A percentile compares a stretch with the other conserved stretches of the same genome.
These are phyloP conservation scores for Pestalotiopsis sp. DNA, from an alignment of 2,329 filamentous ascomycete species.

Conservation along the genomic window DNA sequence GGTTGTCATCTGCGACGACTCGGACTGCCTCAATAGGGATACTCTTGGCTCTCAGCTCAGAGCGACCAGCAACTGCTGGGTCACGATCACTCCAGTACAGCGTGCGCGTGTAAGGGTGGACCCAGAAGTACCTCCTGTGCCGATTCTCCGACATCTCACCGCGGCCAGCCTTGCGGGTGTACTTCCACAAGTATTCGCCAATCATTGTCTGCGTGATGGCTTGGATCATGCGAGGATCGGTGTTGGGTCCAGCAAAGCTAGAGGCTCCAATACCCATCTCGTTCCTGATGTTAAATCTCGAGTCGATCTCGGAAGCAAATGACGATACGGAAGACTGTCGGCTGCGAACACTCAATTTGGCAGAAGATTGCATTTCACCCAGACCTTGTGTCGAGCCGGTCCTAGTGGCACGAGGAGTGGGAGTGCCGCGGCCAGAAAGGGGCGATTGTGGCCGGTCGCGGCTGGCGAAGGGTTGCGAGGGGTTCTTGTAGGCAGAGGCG, in stretches of 20 bases:
- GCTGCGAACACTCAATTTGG: conserved; percentile 43
- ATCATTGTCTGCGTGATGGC: conserved; percentile 99
- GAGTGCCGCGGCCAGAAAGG: conserved; percentile 53
- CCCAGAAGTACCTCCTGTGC: conserved; percentile 97
- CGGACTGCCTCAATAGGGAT: conserved; percentile 91
- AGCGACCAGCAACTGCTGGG: conserved; percentile 75
- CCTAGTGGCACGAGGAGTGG: conserved; percentile 57
- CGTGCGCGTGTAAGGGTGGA: conserved; percentile 95
- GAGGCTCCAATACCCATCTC: conserved; percentile 54
- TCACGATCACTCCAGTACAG: conserved; percentile 96
- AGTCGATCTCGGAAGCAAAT: conserved; percentile 91
- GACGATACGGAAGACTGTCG: conserved; percentile 90
- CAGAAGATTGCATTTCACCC: conserved; percentile 51
- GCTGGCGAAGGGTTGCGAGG: conserved; percentile 62
- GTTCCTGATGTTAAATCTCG: conserved; percentile 78
- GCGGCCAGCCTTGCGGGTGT: conserved; percentile 91
- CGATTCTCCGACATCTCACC: conserved; percentile 86
- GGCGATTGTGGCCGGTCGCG: conserved; percentile 47
- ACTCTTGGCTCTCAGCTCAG: conserved; percentile 81
- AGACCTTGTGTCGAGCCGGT: conserved; percentile 49
- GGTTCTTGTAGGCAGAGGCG: conserved; percentile 66
- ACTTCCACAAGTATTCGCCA: conserved; percentile 98
- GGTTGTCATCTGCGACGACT: conserved; percentile 92
- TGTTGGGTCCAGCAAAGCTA: conserved; percentile 66
- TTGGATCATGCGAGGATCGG: conserved; percentile 97